Evolutionary conservation across 163 green algal species (phyloP).

Genomic region (Picocystis sp.): DNA sequence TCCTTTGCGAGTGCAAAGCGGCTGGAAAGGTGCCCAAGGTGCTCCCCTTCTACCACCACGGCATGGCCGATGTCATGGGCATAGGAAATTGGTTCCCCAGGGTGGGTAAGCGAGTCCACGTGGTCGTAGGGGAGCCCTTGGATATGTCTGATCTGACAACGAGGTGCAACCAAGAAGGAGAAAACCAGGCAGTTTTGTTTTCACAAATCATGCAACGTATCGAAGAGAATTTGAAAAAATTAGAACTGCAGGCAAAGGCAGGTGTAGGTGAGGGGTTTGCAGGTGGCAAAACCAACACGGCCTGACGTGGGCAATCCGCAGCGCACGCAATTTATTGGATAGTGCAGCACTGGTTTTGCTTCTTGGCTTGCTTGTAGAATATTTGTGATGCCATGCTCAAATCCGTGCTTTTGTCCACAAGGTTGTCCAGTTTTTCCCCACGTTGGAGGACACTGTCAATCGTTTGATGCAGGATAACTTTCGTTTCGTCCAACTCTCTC

Average conservation of each 20-base stretch:
- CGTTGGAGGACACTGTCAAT: conserved; percentile 93
- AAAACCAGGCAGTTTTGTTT: conserved; percentile 37
- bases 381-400: conserved; percentile 91
- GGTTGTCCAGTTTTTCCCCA: conserved; percentile 89
- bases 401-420: conserved; percentile 91
- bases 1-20: conserved; percentile 10
- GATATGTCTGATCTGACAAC: conserved; percentile 44
- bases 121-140: conserved; percentile 50
- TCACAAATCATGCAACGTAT: conserved; percentile 35
- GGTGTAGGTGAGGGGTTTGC: too few species aligned
- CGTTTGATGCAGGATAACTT: conserved; percentile 68
- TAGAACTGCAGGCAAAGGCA: too few species aligned
- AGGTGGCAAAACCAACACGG: too few species aligned
- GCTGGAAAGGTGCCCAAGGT: conserved; percentile 29
- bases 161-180: conserved; percentile 21
- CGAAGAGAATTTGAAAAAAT: background rate
- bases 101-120: conserved; percentile 29
- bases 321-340: conserved; percentile 18
- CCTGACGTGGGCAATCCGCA: too few species aligned
- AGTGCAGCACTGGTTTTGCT: conserved; percentile 28
- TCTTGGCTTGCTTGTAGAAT: conserved; percentile 80
- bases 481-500: conserved; percentile 90
- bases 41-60: conserved; percentile 63
- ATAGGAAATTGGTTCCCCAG: conserved; percentile 15
- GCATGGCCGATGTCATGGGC: conserved; percentile 46